Base-by-base conservation (phyloP, 2,329 filamentous ascomycete genomes). In the Colletotrichum spinosum region DNA sequence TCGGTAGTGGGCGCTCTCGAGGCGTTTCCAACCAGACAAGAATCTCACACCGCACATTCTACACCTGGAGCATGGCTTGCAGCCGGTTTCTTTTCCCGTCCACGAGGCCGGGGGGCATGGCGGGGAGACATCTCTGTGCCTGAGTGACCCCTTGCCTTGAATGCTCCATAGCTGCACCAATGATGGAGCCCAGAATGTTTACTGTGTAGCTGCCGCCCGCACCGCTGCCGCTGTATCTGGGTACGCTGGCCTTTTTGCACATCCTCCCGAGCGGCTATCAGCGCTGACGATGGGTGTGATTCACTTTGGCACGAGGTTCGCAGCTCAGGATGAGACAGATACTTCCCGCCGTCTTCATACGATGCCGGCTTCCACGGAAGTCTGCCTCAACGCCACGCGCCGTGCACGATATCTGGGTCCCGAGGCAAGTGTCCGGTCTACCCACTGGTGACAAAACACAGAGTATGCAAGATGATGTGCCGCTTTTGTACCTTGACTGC, bases 401-500 rank as follows among this genome's bases (percentile, higher is more conserved):
- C 52, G 54, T 37, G 44, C 48, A 17, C 35, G 49, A 12, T 52
- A n/a, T 39, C 37, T 53, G 41, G 41, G 37, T 49, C 38, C 37
- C 37, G 9, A 51, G 25, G 39, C 51, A 56, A 44, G 41, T 25
- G n/a, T 57, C 46, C 48, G 34, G 44, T 56, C 42, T 15, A n/a
- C 15, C 42, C 42, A n/a, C n/a, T 45, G 39, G 13, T 41, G 45
- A 55, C 42, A 15, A 51, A 58, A 60, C 48, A 61, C 54, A 54
- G 49, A 57, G 42, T 57, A 63, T 69, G 67, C 67, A 67, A 45
- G 66, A 68, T 67, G 65, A 68, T 60, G 64, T 56, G 53, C 67
- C 25, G 56, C 50, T 66, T 69, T 72, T 67, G 73, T 69, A 61
- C 67, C 53, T 58, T 65, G 35, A 60, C 63, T 68, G 65, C 67